Evolutionary conservation across 116 monocot species (phyloP), one percentile per base, ranked within the genome.

Genomic region (Papilionanthe hybrid): DNA sequence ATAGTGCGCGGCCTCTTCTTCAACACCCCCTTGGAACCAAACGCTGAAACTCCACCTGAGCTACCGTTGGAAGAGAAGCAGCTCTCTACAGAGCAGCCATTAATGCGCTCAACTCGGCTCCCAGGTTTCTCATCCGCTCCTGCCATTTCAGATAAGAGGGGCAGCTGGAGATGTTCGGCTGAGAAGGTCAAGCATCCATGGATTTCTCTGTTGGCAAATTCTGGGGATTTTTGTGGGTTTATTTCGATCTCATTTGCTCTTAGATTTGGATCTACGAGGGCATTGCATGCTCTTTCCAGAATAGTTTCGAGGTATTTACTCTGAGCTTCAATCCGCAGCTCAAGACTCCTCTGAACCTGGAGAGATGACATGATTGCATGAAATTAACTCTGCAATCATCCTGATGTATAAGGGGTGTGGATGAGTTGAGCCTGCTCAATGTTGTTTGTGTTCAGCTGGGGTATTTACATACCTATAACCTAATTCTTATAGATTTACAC

Each of bases 281-380:
- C 79, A 9, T 75, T 85, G 80, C 85, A 90, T 4, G 94, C 94
- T 55, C 83, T 86, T 73, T 92, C 92, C 9, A 94, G 78, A 57
- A 92, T 94, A 32, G 90, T 83, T 5, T 92, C 86, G 29, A 92
- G 82, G 79, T 94, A 94, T 44, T 87, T 94, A 12, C 72, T 88
- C 84, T 94, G 94, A 1, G 94, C 94, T 72, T 90, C 88, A 41
- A 94, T 92, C 30, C 94, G 83, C 4, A 88, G 55, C 30, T 90
- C 85, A 58, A 95, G 89, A 83, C 86, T 90, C 18, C 72, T 81
- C 79, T 95, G 90, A 25, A 95, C 94, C 94, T 94, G 86, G 48
- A 43, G 9, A 56, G 43, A 69, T 32, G 2, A 4, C 13, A 53
- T 53, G 37, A 1, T 32, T 32, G 17, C 3, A 20, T n/a, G 60